Evolutionary conservation across 768 basidiomycete genomes (phyloP).

Genomic region (Auriculariales sp.): DNA sequence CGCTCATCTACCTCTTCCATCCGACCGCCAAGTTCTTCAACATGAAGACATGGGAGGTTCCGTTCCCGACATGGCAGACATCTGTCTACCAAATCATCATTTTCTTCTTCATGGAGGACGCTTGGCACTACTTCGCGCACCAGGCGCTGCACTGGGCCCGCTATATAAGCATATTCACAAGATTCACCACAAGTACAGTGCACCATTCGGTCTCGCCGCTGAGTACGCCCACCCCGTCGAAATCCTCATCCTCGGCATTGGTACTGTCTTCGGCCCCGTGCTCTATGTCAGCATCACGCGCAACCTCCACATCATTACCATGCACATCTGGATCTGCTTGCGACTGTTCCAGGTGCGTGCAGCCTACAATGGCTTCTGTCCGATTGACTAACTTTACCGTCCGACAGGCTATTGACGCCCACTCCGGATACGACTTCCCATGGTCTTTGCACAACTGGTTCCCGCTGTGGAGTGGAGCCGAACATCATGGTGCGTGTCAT

Average conservation of each 20-base stretch:
- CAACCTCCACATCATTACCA: constrained; percentile 80
- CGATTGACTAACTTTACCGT: too few relatives aligned
- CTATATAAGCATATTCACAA: constrained; percentile 93
- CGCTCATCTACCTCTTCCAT: constrained; percentile 85
- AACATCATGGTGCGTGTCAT: too few relatives aligned
- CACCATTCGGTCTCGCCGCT: constrained; percentile 92
- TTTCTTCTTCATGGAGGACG: constrained; percentile 94
- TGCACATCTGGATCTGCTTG: constrained; percentile 88
- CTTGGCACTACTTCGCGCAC: constrained; percentile 88
- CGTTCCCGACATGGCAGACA: constrained; percentile 59
- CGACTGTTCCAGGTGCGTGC: constrained; percentile 97
- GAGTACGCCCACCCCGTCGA: constrained; percentile 98
- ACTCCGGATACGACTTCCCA: constrained; percentile 97
- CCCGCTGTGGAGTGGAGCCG: constrained; percentile 95
- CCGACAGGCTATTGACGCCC: constrained; percentile 74
- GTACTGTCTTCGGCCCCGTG: constrained; percentile 79
- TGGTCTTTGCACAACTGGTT: constrained; percentile 89
- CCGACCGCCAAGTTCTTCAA: constrained; percentile 77
- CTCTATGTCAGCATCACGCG: constrained; percentile 66
- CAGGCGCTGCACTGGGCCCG: constrained; percentile 72
- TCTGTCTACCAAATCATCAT: constrained; percentile 67
- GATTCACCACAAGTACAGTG: constrained; percentile 93
- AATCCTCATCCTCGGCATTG: constrained; percentile 85
- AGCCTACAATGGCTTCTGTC: too few relatives aligned
- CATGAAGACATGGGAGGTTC: constrained; percentile 87